Percentiles rank a stretch among this genome's conserved stretches.
Conservation (phyloP, 306 rosid species). For the Pyrus pyrifolia region DNA sequence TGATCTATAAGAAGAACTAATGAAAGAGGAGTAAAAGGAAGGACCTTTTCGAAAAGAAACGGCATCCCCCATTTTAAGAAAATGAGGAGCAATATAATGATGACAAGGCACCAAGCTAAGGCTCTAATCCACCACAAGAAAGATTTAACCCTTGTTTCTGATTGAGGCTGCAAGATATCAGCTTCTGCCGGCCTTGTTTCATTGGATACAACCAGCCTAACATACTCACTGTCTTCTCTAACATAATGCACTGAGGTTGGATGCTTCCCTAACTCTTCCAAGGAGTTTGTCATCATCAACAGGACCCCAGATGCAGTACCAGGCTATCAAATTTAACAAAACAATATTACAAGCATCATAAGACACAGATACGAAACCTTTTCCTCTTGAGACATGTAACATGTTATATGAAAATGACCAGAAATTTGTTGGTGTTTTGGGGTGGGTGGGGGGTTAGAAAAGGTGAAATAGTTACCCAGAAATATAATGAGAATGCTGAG, state of each 20-base stretch:
- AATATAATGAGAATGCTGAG: not conserved
- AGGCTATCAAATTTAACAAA: not conserved
- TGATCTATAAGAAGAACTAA: not conserved
- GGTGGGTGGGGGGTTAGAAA: too few relatives aligned
- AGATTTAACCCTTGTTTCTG: conserved; percentile 36
- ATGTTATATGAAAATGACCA: not conserved
- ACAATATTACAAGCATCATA: not conserved
- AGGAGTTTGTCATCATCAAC: conserved; percentile 46
- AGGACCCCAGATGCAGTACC: conserved; percentile 8
- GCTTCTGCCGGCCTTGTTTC: conserved; percentile 47
- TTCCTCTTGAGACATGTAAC: not conserved
- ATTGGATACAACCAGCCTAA: conserved; percentile 70
- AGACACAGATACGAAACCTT: not conserved
- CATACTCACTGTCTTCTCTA: conserved; percentile 66
- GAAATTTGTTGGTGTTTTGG: not conserved
- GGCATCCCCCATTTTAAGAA: conserved; percentile 79
- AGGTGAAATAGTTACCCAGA: not conserved
- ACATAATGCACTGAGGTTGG: conserved; percentile 39
- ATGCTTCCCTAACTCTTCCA: conserved; percentile 44
- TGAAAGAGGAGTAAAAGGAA: conserved; percentile 9
- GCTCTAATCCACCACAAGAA: conserved; percentile 71
- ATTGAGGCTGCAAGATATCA: conserved; percentile 48
- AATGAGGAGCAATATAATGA: conserved; percentile 30
- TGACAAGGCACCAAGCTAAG: conserved; percentile 42
- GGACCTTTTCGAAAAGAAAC: conserved; percentile 78